phyloP scores from a whole-genome alignment of 768 basidiomycete genomes.

The Russula brevipes region DNA sequence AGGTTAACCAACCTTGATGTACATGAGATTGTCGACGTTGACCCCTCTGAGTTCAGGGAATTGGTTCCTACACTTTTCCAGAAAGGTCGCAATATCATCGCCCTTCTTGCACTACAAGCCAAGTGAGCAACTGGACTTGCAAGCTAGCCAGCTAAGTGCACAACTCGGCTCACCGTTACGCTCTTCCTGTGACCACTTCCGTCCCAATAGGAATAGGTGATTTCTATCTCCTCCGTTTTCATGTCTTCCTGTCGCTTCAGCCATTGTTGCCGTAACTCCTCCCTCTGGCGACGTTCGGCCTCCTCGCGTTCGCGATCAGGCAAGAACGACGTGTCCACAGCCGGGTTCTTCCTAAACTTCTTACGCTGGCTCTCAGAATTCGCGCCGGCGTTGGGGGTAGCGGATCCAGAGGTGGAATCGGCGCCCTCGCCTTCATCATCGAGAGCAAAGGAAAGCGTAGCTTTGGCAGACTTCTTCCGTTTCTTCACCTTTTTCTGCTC shows the following conservation, averaged over 20 bases:
- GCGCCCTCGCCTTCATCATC: conserved; percentile 69
- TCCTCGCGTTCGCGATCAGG: conserved; percentile 98
- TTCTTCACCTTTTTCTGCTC: conserved; percentile 86
- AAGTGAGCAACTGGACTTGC: conserved; percentile 25
- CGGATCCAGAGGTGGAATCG: conserved; percentile 35
- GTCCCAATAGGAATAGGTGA: conserved; percentile 98
- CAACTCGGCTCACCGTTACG: conserved; percentile 59
- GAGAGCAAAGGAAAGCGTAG: conserved; percentile 85
- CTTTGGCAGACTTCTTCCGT: conserved; percentile 83
- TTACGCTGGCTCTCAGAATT: conserved; percentile 47
- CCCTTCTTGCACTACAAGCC: conserved; percentile 88
- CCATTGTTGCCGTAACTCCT: conserved; percentile 88
- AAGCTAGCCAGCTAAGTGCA: background rate
- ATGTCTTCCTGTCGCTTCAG: conserved; percentile 63
- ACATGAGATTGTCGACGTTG: conserved; percentile 96
- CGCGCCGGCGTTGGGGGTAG: conserved; percentile 35
- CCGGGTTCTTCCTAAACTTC: conserved; percentile 90
- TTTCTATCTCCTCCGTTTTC: conserved; percentile 73
- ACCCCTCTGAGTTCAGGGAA: conserved; percentile 88
- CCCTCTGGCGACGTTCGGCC: conserved; percentile 81
- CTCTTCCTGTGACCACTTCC: conserved; percentile 94
- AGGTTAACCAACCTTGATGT: conserved; percentile 69
- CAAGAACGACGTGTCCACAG: conserved; percentile 96
- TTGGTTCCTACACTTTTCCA: conserved; percentile 90
- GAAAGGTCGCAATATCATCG: conserved; percentile 77